phyloP scores from a whole-genome alignment of 2,329 filamentous ascomycete species.

The Ilyonectria mors-panacis region DNA sequence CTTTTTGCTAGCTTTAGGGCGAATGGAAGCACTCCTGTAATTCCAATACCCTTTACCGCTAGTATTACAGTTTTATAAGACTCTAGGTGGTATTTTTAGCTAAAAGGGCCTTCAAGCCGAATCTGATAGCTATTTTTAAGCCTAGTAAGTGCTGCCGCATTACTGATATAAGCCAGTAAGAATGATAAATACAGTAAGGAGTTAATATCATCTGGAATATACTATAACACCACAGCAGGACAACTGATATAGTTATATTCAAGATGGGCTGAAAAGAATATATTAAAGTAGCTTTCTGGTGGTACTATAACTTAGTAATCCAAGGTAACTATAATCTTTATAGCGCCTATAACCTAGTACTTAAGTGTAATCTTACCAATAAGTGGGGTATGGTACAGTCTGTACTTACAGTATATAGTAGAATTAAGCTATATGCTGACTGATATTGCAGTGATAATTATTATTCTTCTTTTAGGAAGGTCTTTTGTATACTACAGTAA shows the following conservation, averaged over 20 bases:
- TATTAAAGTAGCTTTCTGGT: not conserved
- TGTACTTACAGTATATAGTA: not conserved
- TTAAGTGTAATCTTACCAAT: not conserved
- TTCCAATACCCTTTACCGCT: not conserved
- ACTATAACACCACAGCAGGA: not conserved
- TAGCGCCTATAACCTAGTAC: not conserved
- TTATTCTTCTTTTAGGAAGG: not conserved
- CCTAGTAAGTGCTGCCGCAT: not conserved
- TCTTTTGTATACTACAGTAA: not conserved
- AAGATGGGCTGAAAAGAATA: not conserved
- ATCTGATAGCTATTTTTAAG: not conserved
- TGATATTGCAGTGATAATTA: not conserved
- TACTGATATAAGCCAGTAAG: not conserved
- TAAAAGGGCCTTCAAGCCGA: not conserved
- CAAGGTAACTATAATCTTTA: not conserved
- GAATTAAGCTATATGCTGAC: not conserved
- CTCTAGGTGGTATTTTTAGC: not conserved
- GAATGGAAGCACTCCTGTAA: not conserved
- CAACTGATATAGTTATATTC: not conserved
- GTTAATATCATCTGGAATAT: not conserved
- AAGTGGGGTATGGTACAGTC: not conserved
- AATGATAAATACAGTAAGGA: not conserved
- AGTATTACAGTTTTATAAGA: not conserved
- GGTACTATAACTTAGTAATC: not conserved
- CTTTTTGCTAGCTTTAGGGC: not conserved